Percentiles rank a stretch among this genome's conserved stretches.
Conservation (phyloP, 768 basidiomycete genomes). For the Termitomyces heimii region DNA sequence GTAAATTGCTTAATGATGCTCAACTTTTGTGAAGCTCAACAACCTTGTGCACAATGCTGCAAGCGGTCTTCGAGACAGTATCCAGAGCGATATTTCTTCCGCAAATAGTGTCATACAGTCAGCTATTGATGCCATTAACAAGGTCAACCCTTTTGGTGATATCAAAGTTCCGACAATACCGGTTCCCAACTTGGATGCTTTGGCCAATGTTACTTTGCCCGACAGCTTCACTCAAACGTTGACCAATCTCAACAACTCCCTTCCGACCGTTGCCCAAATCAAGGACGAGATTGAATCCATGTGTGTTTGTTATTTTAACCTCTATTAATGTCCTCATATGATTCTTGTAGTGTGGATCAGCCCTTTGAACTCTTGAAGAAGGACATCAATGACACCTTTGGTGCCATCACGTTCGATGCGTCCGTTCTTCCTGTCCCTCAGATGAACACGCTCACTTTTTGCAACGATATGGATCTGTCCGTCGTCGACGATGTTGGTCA, state of each 20-base stretch:
- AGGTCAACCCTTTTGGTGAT: constrained; percentile 64
- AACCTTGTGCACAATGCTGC: constrained; percentile 58
- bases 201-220: constrained; percentile 80
- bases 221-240: constrained; percentile 69
- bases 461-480: constrained; percentile 71
- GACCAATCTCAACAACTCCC: constrained; percentile 67
- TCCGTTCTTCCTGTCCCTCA: constrained; percentile 73
- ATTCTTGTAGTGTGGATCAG: constrained; percentile 56
- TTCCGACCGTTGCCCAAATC: constrained; percentile 75
- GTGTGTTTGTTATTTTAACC: constrained; percentile 36
- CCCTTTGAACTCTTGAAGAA: constrained; percentile 87
- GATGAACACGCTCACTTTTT: constrained; percentile 67
- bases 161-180: constrained; percentile 67
- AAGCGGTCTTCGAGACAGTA: constrained; percentile 53
- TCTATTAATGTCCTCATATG: neutral
- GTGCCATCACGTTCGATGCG: constrained; percentile 64
- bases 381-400: constrained; percentile 85
- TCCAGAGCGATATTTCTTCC: constrained; percentile 62
- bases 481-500: constrained; percentile 81
- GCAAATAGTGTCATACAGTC: constrained; percentile 66
- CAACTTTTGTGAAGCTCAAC: constrained; percentile 49
- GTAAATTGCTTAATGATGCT: neutral
- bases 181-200: constrained; percentile 65
- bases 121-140: constrained; percentile 67
- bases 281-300: constrained; percentile 60